These are phyloP conservation scores for Linnemannia schmuckeri DNA, from an alignment of 192 early-diverging fungal genomes.

Conservation along the genomic window DNA sequence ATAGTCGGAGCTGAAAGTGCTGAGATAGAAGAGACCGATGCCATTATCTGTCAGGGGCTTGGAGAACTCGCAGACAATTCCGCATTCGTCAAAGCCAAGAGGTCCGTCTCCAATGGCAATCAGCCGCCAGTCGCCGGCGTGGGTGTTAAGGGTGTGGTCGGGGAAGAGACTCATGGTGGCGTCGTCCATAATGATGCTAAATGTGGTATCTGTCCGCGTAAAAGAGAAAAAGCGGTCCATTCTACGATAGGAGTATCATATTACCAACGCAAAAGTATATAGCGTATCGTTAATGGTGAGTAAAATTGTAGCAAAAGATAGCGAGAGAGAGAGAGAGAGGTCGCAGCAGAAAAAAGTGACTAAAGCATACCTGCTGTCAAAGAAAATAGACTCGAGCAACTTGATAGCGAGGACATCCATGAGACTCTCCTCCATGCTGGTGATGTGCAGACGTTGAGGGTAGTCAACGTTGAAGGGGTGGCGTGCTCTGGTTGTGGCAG, in stretches of 20 bases:
- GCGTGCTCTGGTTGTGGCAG: slow-evolving; percentile 12
- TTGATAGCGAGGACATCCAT: slow-evolving; percentile 42
- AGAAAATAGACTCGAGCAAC: slow-evolving; percentile 47
- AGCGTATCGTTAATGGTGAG: background rate
- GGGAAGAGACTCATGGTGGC: slow-evolving; percentile 40
- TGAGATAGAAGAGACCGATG: slow-evolving; percentile 47
- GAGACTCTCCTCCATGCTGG: slow-evolving; percentile 48
- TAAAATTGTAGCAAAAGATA: background rate
- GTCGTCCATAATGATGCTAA: slow-evolving; percentile 55
- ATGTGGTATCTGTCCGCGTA: slow-evolving; percentile 46
- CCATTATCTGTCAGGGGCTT: slow-evolving; percentile 28
- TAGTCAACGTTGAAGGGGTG: slow-evolving; percentile 44
- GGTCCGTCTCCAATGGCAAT: slow-evolving; percentile 54
- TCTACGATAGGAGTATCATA: slow-evolving; percentile 2
- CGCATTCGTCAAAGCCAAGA: slow-evolving; percentile 53
- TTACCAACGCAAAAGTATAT: background rate
- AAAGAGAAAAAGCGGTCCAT: slow-evolving; percentile 51
- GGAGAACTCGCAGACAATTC: slow-evolving; percentile 52
- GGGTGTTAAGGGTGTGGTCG: slow-evolving; percentile 47
- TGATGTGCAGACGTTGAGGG: slow-evolving; percentile 43
- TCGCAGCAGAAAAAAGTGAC: background rate
- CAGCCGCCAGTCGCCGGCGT: slow-evolving; percentile 48
- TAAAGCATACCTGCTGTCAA: slow-evolving; percentile 33
- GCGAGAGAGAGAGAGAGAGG: background rate
- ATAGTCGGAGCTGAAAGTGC: slow-evolving; percentile 54